phyloP scores from a whole-genome alignment of 208 protist genomes.

The Acanthamoeba sp. region DNA sequence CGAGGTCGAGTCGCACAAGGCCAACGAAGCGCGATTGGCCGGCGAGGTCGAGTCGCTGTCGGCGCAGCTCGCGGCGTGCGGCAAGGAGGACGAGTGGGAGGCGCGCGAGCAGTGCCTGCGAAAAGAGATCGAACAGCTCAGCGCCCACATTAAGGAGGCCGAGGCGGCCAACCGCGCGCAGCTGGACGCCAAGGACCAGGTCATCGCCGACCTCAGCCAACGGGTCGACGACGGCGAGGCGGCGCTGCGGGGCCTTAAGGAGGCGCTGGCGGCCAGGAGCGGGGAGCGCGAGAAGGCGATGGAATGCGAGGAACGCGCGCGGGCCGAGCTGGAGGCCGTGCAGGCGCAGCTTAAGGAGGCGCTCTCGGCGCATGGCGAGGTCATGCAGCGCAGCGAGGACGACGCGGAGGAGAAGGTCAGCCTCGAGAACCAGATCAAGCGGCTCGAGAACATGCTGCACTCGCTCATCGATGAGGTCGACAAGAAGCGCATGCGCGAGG shows the following conservation, averaged over 20 bases:
- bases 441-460: conserved; percentile 29
- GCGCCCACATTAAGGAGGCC: neutral
- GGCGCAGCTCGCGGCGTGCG: neutral
- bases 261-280: neutral
- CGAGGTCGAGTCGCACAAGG: too few relatives aligned
- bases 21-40: too few relatives aligned
- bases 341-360: neutral
- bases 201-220: conserved; percentile 1
- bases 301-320: neutral
- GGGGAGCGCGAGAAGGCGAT: neutral
- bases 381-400: neutral
- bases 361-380: neutral
- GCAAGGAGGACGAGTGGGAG: neutral
- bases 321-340: neutral
- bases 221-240: neutral
- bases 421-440: conserved; percentile 25
- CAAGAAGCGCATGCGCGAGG: conserved; percentile 14
- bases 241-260: neutral
- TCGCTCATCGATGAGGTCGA: neutral
- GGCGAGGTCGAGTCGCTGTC: neutral
- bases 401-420: neutral
- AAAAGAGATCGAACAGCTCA: neutral
- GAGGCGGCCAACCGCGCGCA: too few relatives aligned
- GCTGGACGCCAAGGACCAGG: neutral
- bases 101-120: neutral